Conservation (phyloP, 1,284 basidiomycete genomes). For the Ceratobasidium sp. region DNA sequence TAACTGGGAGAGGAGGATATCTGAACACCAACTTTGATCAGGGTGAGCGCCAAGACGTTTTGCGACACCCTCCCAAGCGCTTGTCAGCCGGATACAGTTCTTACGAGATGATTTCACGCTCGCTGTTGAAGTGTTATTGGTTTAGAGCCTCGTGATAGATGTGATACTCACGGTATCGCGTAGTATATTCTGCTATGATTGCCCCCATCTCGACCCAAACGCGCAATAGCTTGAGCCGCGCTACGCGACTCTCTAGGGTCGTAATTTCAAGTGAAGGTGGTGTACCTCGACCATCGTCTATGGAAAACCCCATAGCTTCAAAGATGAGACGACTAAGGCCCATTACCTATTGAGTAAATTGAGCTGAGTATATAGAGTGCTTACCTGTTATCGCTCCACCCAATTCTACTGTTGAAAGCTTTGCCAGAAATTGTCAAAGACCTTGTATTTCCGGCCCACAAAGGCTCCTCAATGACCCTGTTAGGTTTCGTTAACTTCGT, state of each 20-base stretch:
- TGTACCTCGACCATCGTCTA: slow-evolving; percentile 61
- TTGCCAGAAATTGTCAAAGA: slow-evolving; percentile 39
- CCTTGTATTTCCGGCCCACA: slow-evolving; percentile 73
- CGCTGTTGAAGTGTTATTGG: background rate
- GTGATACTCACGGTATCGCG: slow-evolving; percentile 62
- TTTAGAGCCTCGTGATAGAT: background rate
- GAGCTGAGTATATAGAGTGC: background rate
- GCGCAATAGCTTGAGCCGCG: slow-evolving; percentile 72
- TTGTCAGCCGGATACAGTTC: slow-evolving; percentile 24
- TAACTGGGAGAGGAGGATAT: background rate
- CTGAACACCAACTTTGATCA: slow-evolving; percentile 71
- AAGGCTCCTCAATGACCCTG: slow-evolving; percentile 77
- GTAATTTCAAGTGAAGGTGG: slow-evolving; percentile 69
- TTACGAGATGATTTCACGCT: slow-evolving; percentile 2
- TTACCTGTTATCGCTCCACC: slow-evolving; percentile 47
- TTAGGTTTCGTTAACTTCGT: slow-evolving; percentile 36
- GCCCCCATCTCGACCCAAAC: slow-evolving; percentile 81
- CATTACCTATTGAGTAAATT: slow-evolving; percentile 52
- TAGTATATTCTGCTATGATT: slow-evolving; percentile 72
- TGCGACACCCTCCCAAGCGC: slow-evolving; percentile 23
- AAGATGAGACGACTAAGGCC: slow-evolving; percentile 68
- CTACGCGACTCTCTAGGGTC: slow-evolving; percentile 64
- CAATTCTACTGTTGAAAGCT: slow-evolving; percentile 42
- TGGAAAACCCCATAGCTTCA: slow-evolving; percentile 69
- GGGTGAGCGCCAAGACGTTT: slow-evolving; percentile 53